Percentiles rank a stretch among this genome's conserved stretches.
These are phyloP conservation scores for Arachis stenosperma DNA, from an alignment of 306 rosid genomes.

Conservation along the genomic window DNA sequence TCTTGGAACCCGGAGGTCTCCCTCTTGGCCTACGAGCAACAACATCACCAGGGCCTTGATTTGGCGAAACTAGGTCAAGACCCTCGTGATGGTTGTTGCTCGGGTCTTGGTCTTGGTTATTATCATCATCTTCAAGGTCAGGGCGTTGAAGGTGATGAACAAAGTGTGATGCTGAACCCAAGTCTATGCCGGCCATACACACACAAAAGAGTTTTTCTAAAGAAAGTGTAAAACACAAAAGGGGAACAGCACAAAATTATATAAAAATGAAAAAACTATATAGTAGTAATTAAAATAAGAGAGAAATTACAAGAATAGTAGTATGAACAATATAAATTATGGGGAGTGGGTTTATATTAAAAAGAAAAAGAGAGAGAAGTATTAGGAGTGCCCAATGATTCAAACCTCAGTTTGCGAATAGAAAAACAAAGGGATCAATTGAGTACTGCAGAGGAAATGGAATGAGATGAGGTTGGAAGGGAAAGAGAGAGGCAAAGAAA, in stretches of 20 bases:
- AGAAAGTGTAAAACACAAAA: constrained; percentile 49
- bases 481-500: constrained; percentile 17
- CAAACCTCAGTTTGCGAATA: constrained; percentile 54
- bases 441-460: constrained; percentile 47
- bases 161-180: constrained; percentile 94
- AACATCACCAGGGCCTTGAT: constrained; percentile 56
- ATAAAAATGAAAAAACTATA: constrained; percentile 24
- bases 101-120: constrained; percentile 45
- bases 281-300: constrained; percentile 43
- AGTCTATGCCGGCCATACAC: constrained; percentile 95
- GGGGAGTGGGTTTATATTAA: constrained; percentile 24
- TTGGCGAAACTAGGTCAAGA: constrained; percentile 54
- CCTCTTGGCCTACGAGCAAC: constrained; percentile 76
- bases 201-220: constrained; percentile 48
- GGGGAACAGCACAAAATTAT: constrained; percentile 19
- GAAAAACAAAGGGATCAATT: constrained; percentile 54
- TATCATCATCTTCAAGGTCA: constrained; percentile 62
- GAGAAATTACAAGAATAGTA: constrained; percentile 35
- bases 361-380: constrained; percentile 27
- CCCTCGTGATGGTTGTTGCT: constrained; percentile 45
- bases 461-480: constrained; percentile 44
- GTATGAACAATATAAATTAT: constrained; percentile 39
- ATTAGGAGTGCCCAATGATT: constrained; percentile 53
- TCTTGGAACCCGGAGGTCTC: constrained; percentile 81
- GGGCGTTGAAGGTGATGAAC: constrained; percentile 75